Evolutionary conservation across 2,329 filamentous ascomycete species (phyloP).

Genomic region (Rhexocercosporidium sp.): DNA sequence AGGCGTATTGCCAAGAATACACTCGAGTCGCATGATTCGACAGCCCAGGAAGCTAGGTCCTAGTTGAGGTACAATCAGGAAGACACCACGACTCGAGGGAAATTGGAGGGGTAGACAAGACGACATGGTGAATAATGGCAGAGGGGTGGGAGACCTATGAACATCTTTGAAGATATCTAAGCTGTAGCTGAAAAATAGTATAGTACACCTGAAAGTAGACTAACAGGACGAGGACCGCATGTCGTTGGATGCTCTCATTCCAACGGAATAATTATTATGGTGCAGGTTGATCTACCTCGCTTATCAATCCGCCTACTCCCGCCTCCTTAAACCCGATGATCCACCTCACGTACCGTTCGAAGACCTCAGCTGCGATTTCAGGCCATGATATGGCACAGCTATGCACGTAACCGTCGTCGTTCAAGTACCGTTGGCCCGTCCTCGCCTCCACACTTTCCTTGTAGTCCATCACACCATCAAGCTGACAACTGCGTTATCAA

Average conservation of each 20-base stretch:
- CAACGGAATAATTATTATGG: background rate
- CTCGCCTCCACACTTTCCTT: background rate
- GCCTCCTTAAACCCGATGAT: background rate
- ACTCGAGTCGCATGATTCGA: slow-evolving; percentile 6
- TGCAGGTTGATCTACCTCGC: background rate
- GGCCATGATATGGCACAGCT: background rate
- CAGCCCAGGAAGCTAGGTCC: background rate
- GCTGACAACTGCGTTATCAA: background rate
- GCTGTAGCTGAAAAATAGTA: background rate
- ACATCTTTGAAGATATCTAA: background rate
- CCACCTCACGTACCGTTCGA: background rate
- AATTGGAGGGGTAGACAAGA: background rate
- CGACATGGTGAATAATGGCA: background rate
- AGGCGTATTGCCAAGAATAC: slow-evolving; percentile 5
- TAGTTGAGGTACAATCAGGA: background rate
- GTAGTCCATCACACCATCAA: slow-evolving; percentile 1
- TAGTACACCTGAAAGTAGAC: too few relatives aligned
- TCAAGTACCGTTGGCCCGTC: background rate
- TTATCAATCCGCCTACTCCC: background rate
- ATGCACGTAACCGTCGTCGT: background rate
- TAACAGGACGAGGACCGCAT: background rate
- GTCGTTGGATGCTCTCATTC: background rate
- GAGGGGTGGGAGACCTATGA: background rate
- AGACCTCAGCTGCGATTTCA: background rate
- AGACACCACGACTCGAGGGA: background rate